These are phyloP conservation scores for Dryas alaskensis DNA, from an alignment of 306 rosid genomes.

Conservation along the genomic window DNA sequence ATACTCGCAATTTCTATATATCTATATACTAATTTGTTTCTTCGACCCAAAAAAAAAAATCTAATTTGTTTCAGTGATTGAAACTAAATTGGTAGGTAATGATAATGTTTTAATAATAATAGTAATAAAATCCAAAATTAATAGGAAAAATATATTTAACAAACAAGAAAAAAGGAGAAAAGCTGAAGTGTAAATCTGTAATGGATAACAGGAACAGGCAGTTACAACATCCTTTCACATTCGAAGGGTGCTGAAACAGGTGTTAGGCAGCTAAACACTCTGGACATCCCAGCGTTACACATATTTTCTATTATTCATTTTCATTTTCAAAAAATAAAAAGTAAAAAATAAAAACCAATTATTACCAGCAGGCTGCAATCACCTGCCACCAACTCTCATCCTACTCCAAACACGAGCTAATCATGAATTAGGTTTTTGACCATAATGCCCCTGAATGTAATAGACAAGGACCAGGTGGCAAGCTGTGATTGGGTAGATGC, in stretches of 20 bases:
- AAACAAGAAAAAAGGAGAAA: background rate
- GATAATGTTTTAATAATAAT: conserved; percentile 1
- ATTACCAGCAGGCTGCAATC: background rate
- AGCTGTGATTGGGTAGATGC: background rate
- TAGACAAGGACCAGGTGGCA: background rate
- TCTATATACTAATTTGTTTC: too few species aligned
- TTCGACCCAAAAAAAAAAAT: too few species aligned
- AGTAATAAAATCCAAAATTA: background rate
- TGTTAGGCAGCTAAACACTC: conserved; percentile 25
- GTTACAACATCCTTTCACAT: conserved; percentile 28
- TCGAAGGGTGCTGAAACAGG: conserved; percentile 29
- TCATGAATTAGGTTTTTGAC: background rate
- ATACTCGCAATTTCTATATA: too few species aligned
- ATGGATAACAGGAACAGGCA: conserved; percentile 10
- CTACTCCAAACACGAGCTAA: conserved; percentile 4
- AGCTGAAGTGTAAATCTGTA: conserved; percentile 5
- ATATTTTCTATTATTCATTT: conserved; percentile 2
- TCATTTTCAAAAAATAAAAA: background rate
- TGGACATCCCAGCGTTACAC: conserved; percentile 10
- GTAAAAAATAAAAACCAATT: background rate
- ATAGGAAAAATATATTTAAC: background rate
- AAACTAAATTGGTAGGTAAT: conserved; percentile 10
- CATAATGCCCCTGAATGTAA: conserved; percentile 4
- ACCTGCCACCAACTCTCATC: conserved; percentile 9
- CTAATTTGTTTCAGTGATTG: background rate